A percentile compares a stretch with the other conserved stretches of the same genome.
These are phyloP conservation scores for Pichiaceae sp. DNA, from an alignment of 1,139 yeast genomes.

Conservation along the genomic window DNA sequence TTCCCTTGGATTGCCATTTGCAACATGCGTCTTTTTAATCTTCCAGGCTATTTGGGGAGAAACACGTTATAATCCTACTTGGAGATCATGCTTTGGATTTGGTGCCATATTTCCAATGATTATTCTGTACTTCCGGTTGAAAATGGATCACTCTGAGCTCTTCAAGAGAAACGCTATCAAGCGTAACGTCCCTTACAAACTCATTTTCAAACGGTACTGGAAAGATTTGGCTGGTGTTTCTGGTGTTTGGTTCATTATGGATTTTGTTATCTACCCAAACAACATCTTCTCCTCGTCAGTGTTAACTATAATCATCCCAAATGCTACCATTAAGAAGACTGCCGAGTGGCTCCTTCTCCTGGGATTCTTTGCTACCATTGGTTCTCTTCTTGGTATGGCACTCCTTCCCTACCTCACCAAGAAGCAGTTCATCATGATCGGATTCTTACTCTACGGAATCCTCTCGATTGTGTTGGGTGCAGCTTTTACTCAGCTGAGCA, in stretches of 20 bases:
- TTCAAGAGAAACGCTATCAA: slow-evolving; percentile 39
- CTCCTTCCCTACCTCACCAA: slow-evolving; percentile 36
- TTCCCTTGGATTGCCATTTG: slow-evolving; percentile 45
- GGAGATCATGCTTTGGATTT: slow-evolving; percentile 47
- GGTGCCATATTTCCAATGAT: slow-evolving; percentile 48
- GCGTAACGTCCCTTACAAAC: slow-evolving; percentile 35
- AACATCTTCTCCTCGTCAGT: slow-evolving; percentile 42
- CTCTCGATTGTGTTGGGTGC: slow-evolving; percentile 42
- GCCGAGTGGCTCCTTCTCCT: slow-evolving; percentile 44
- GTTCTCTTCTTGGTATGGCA: slow-evolving; percentile 37
- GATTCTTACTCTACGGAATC: slow-evolving; percentile 38
- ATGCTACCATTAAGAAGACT: slow-evolving; percentile 22
- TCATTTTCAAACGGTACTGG: slow-evolving; percentile 40
- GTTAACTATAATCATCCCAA: slow-evolving; percentile 28
- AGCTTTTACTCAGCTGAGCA: slow-evolving; percentile 33
- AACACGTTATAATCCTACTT: slow-evolving; percentile 20
- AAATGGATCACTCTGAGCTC: slow-evolving; percentile 40
- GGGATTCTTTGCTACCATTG: slow-evolving; percentile 38
- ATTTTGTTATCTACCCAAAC: slow-evolving; percentile 45
- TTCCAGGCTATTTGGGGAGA: slow-evolving; percentile 35
- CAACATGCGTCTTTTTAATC: slow-evolving; percentile 37
- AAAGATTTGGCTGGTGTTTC: slow-evolving; percentile 36
- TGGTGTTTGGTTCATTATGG: slow-evolving; percentile 43
- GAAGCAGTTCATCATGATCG: slow-evolving; percentile 37
- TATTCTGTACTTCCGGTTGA: slow-evolving; percentile 41